Evolutionary conservation across 2,329 filamentous ascomycete species (phyloP).

Genomic region (Domatiomyces catenatus): DNA sequence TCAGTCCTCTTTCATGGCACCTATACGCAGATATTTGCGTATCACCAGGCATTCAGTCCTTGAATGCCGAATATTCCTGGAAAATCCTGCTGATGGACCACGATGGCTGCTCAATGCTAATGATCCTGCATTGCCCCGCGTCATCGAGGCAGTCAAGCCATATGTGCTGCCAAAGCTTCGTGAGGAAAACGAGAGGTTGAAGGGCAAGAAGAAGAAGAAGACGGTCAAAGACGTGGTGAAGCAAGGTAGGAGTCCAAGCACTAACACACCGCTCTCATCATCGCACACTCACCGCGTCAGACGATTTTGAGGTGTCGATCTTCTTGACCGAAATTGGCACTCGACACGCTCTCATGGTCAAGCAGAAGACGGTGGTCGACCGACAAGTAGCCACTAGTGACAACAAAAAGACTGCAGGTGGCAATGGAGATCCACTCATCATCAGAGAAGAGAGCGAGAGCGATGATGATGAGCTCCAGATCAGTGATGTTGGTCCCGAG

Average conservation of each 20-base stretch:
- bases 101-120: slow-evolving; percentile 71
- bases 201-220: slow-evolving; percentile 54
- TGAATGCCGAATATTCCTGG: slow-evolving; percentile 92
- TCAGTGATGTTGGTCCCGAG: slow-evolving; percentile 8
- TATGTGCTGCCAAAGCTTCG: slow-evolving; percentile 78
- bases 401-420: slow-evolving; percentile 44
- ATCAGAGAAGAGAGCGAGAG: slow-evolving; percentile 48
- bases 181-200: slow-evolving; percentile 54
- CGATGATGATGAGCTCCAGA: slow-evolving; percentile 32
- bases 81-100: slow-evolving; percentile 68
- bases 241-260: slow-evolving; percentile 42
- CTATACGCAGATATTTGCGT: slow-evolving; percentile 49
- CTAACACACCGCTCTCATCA: slow-evolving; percentile 1
- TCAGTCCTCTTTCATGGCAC: slow-evolving; percentile 11
- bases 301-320: slow-evolving; percentile 90
- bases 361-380: slow-evolving; percentile 62
- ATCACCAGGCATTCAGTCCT: slow-evolving; percentile 88
- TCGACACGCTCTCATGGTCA: slow-evolving; percentile 71
- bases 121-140: slow-evolving; percentile 59
- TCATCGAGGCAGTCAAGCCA: slow-evolving; percentile 73
- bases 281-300: slow-evolving; percentile 30
- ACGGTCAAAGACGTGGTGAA: slow-evolving; percentile 75
- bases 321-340: slow-evolving; percentile 79
- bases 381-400: slow-evolving; percentile 36
- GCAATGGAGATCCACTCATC: slow-evolving; percentile 27